Evolutionary conservation across 2,329 filamentous ascomycete species (phyloP).

Genomic region (Verticillium tricorpus): DNA sequence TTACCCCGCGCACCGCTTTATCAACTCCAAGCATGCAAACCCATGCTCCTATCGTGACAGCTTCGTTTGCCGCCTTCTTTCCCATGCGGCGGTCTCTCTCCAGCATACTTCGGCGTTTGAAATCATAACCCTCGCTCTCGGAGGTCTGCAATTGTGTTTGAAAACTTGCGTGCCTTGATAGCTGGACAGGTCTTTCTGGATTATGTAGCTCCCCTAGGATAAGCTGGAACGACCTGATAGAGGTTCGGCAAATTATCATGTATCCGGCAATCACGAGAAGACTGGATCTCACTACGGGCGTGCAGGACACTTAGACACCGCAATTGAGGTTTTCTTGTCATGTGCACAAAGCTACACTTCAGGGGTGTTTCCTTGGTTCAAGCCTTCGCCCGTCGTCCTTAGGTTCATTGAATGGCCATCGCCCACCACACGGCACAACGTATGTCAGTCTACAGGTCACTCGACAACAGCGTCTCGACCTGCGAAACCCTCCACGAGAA

Average conservation of each 20-base stretch:
- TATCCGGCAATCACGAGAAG: constrained; percentile 6
- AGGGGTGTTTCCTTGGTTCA: not conserved
- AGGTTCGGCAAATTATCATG: constrained; percentile 1
- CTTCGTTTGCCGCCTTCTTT: not conserved
- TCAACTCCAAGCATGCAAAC: too few species aligned
- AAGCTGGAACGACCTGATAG: constrained; percentile 1
- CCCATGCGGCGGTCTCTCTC: not conserved
- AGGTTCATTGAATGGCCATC: too few species aligned
- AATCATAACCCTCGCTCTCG: constrained; percentile 1
- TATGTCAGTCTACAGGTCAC: not conserved
- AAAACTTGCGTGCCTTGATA: constrained; percentile 2
- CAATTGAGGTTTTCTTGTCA: not conserved
- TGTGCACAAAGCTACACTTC: not conserved
- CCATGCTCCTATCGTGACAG: not conserved
- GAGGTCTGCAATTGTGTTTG: not conserved
- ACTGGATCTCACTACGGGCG: constrained; percentile 10
- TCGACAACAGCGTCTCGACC: not conserved
- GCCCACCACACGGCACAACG: too few species aligned
- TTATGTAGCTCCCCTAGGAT: not conserved
- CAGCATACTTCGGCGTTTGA: constrained; percentile 10
- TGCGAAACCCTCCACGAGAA: constrained; percentile 67
- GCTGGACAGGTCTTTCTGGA: constrained; percentile 8
- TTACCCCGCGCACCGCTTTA: too few species aligned
- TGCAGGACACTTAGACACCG: constrained; percentile 10
- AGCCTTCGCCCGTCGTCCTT: too few species aligned